These are phyloP conservation scores for Puccinia horiana DNA, from an alignment of 1,284 basidiomycete species.

Conservation along the genomic window DNA sequence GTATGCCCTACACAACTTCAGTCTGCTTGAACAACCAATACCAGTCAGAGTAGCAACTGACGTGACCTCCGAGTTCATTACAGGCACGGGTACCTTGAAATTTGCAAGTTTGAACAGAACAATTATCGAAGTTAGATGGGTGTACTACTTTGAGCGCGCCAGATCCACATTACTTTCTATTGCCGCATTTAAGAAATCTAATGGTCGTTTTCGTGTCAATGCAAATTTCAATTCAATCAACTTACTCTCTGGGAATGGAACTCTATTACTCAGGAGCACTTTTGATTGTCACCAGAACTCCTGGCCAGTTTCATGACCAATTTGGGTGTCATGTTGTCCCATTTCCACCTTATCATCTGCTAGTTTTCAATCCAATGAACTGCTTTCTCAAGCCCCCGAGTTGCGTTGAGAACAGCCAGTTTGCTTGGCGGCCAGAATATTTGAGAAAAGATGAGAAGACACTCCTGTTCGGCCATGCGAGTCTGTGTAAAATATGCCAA, in stretches of 20 bases:
- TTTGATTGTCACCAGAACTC: not conserved
- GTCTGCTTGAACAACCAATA: not conserved
- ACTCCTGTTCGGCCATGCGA: constrained; percentile 15
- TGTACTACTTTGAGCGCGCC: constrained; percentile 1
- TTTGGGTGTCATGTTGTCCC: not conserved
- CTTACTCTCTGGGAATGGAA: not conserved
- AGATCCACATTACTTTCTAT: not conserved
- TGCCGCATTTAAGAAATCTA: not conserved
- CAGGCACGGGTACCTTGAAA: constrained; percentile 21
- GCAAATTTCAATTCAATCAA: not conserved
- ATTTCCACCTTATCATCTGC: not conserved
- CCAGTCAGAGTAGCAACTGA: constrained; percentile 17
- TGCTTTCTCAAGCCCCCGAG: not conserved
- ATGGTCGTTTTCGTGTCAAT: not conserved
- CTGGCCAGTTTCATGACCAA: not conserved
- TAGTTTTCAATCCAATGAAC: not conserved
- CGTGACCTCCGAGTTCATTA: not conserved
- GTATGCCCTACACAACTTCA: not conserved
- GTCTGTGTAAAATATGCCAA: not conserved
- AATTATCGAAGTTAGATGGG: not conserved
- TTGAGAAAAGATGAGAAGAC: not conserved
- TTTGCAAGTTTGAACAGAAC: not conserved
- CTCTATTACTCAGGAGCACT: not conserved
- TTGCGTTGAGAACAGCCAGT: not conserved
- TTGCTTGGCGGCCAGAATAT: not conserved